Percentiles rank a stretch among this genome's conserved stretches.
Evolutionary conservation across 768 basidiomycete genomes (phyloP).

Genomic region (Mycena venus): DNA sequence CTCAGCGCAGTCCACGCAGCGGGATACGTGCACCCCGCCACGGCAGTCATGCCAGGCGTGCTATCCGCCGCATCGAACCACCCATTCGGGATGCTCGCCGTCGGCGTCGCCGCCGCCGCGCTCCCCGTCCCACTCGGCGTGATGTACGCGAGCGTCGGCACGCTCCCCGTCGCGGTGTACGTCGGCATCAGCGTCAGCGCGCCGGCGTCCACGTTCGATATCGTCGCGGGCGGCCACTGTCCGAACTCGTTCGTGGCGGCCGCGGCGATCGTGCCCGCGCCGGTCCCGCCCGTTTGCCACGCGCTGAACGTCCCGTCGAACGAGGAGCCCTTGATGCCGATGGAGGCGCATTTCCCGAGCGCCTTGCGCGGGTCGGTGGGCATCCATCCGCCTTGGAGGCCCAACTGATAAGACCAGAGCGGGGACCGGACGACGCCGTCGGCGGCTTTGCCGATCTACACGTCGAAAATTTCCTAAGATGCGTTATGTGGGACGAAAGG

Average conservation of each 20-base stretch:
- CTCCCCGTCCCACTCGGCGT: background rate
- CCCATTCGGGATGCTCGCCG: slow-evolving; percentile 63
- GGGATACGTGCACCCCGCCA: slow-evolving; percentile 65
- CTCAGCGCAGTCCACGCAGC: slow-evolving; percentile 58
- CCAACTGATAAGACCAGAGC: slow-evolving; percentile 79
- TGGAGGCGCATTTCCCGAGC: slow-evolving; percentile 62
- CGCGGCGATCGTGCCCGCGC: slow-evolving; percentile 41
- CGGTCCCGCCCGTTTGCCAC: slow-evolving; percentile 71
- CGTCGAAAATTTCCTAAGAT: too few relatives aligned
- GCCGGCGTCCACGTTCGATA: slow-evolving; percentile 28
- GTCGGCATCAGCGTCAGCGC: slow-evolving; percentile 10
- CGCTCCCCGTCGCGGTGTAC: slow-evolving; percentile 12
- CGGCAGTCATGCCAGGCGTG: slow-evolving; percentile 51
- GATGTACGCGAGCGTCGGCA: background rate
- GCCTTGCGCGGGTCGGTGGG: slow-evolving; percentile 62
- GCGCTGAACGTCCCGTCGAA: slow-evolving; percentile 58
- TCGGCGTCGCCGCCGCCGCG: background rate
- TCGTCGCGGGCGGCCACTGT: slow-evolving; percentile 51
- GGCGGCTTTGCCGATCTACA: background rate
- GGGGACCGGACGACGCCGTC: slow-evolving; percentile 53
- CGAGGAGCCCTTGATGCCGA: slow-evolving; percentile 49
- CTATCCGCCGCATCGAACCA: slow-evolving; percentile 66
- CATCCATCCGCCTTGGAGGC: too few relatives aligned
- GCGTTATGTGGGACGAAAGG: slow-evolving; percentile 20
- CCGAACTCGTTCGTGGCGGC: slow-evolving; percentile 39